Evolutionary conservation across 2,329 filamentous ascomycete genomes (phyloP).

Genomic region (Chalara sp.): DNA sequence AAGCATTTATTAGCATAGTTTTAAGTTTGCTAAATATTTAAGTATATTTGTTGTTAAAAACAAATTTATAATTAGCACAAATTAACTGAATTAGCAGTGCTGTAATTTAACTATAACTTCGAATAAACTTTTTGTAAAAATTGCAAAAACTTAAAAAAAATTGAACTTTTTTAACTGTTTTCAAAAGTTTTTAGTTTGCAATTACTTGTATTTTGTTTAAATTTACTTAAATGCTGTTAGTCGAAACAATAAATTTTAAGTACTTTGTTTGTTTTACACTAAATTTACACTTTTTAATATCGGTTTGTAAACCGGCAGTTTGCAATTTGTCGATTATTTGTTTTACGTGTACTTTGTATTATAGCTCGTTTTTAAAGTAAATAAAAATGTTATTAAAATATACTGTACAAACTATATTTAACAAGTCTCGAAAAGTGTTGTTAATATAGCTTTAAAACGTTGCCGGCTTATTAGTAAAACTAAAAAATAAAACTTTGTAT

Average conservation of each 20-base stretch:
- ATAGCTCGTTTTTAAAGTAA: neutral
- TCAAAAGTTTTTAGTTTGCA: neutral
- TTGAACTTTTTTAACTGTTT: neutral
- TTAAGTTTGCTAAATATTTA: too few species aligned
- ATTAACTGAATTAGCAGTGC: neutral
- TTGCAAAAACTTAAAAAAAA: neutral
- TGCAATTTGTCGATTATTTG: neutral
- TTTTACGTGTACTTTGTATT: neutral
- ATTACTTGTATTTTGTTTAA: neutral
- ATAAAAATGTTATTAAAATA: neutral
- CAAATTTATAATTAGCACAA: neutral
- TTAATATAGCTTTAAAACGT: conserved; percentile 6
- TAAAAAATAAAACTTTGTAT: conserved; percentile 1
- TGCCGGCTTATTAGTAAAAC: neutral
- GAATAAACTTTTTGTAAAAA: neutral
- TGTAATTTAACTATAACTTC: neutral
- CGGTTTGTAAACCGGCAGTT: neutral
- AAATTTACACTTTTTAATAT: conserved; percentile 6
- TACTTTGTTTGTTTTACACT: conserved; percentile 1
- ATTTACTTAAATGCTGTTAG: conserved; percentile 1
- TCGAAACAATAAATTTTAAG: conserved; percentile 5
- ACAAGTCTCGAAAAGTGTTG: conserved; percentile 1
- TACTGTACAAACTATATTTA: conserved; percentile 1
- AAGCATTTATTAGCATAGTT: too few species aligned
- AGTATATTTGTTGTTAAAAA: too few species aligned